Conservation (phyloP, 108 stramenopile species). For the Cyclotella choctawhatcheeana region DNA sequence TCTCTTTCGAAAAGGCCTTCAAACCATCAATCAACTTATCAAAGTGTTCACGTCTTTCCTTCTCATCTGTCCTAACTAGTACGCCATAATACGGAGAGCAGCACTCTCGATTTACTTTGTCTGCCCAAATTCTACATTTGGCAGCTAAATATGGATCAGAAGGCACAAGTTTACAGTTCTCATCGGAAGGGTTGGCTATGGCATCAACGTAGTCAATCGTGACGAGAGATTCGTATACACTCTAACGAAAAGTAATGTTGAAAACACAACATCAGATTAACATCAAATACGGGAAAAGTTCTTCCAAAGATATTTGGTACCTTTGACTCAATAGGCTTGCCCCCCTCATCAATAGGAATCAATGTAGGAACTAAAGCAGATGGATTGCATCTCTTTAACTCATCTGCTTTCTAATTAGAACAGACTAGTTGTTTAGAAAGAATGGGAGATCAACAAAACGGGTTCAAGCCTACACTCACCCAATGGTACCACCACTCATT, state of each 20-base stretch:
- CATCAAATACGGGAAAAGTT: not conserved
- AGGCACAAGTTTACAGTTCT: slow-evolving; percentile 55
- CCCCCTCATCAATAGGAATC: slow-evolving; percentile 55
- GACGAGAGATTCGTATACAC: slow-evolving; percentile 78
- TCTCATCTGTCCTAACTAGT: slow-evolving; percentile 70
- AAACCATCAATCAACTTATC: slow-evolving; percentile 65
- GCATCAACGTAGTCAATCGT: slow-evolving; percentile 79
- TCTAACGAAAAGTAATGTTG: slow-evolving; percentile 5
- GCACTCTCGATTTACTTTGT: slow-evolving; percentile 82
- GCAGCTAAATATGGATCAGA: slow-evolving; percentile 79
- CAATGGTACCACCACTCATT: slow-evolving; percentile 92
- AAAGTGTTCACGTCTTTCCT: slow-evolving; percentile 71
- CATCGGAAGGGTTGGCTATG: slow-evolving; percentile 60
- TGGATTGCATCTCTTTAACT: slow-evolving; percentile 70
- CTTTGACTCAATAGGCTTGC: slow-evolving; percentile 50
- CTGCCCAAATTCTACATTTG: slow-evolving; percentile 71
- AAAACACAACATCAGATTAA: not conserved
- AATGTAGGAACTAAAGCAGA: slow-evolving; percentile 82
- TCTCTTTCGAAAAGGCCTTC: slow-evolving; percentile 62
- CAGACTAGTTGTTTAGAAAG: not conserved
- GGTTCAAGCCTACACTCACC: not conserved
- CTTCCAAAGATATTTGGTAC: slow-evolving; percentile 1
- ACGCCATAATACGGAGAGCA: slow-evolving; percentile 86
- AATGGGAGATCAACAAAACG: not conserved
- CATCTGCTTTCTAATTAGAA: slow-evolving; percentile 62